phyloP scores from a whole-genome alignment of 352 stramenopile genomes.

The Phytophthora palmivora region DNA sequence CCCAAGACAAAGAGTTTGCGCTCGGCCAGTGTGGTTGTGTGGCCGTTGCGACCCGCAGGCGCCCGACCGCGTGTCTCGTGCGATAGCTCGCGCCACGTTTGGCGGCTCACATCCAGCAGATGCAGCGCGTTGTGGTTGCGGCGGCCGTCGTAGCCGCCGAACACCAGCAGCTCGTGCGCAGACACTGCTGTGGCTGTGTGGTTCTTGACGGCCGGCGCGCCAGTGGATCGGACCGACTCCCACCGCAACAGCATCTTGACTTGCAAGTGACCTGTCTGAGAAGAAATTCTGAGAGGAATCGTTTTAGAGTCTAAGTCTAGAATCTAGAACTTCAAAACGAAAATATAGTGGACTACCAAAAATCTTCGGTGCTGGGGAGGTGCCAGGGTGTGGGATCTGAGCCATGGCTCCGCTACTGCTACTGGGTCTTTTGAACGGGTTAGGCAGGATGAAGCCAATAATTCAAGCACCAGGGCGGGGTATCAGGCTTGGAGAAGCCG shows the following conservation, averaged over 20 bases:
- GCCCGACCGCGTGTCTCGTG: slow-evolving; percentile 50
- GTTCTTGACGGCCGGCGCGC: slow-evolving; percentile 86
- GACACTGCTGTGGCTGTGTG: slow-evolving; percentile 81
- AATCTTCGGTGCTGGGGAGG: no score
- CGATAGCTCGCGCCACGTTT: slow-evolving; percentile 70
- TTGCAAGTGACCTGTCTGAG: no score
- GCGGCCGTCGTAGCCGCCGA: slow-evolving; percentile 95
- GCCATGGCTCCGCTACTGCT: no score
- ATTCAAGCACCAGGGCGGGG: no score
- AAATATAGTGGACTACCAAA: no score
- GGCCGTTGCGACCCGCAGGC: slow-evolving; percentile 93
- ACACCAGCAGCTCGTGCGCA: slow-evolving; percentile 73
- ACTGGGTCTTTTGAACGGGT: no score
- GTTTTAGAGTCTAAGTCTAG: no score
- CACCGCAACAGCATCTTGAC: slow-evolving; percentile 76
- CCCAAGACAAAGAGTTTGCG: slow-evolving; percentile 94
- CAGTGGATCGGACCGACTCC: slow-evolving; percentile 53
- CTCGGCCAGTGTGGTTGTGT: slow-evolving; percentile 94
- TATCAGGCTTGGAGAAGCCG: no score
- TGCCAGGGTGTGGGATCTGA: no score
- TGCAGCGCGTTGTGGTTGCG: slow-evolving; percentile 95
- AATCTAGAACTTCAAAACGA: no score
- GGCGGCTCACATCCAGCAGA: slow-evolving; percentile 83
- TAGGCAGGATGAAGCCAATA: no score
- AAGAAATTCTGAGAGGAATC: no score